phyloP scores from a whole-genome alignment of 164 flowering plant species.

The Akebia trifoliata region DNA sequence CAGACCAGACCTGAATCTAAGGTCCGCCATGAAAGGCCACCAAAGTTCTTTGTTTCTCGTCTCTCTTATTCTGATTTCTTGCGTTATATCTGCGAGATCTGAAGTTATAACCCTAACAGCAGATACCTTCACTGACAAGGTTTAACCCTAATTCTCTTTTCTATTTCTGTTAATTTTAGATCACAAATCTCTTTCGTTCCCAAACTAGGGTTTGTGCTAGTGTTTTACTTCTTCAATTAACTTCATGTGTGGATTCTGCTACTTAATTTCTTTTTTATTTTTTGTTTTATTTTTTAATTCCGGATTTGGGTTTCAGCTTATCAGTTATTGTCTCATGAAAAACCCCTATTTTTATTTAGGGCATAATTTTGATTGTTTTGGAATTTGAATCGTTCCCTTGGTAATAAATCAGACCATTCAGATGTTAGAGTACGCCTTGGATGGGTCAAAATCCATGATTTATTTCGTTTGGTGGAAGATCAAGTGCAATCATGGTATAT shows the following conservation, averaged over 20 bases:
- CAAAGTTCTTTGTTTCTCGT: constrained; percentile 3
- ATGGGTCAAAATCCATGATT: too few species aligned
- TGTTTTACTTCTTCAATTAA: background rate
- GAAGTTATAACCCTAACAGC: constrained; percentile 76
- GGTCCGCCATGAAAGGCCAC: constrained; percentile 17
- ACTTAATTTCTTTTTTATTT: background rate
- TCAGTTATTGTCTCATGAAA: too few species aligned
- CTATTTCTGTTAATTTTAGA: background rate
- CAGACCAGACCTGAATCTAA: background rate
- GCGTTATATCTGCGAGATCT: constrained; percentile 24
- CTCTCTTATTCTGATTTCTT: constrained; percentile 8
- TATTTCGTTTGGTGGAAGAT: too few species aligned
- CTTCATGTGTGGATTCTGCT: background rate
- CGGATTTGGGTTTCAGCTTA: too few species aligned
- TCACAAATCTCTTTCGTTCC: background rate
- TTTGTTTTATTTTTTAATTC: background rate
- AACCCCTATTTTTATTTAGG: background rate
- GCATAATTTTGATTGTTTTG: background rate
- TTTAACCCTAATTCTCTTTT: constrained; percentile 19
- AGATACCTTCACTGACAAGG: constrained; percentile 90
- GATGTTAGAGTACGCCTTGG: background rate
- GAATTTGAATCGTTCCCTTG: background rate
- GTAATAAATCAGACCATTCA: background rate
- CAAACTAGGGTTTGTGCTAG: background rate
- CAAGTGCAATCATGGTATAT: too few species aligned